Evolutionary conservation across 169 alveolate species (phyloP), one percentile per base, ranked within the genome.

Genomic region (Perkinsus chesapeaki): DNA sequence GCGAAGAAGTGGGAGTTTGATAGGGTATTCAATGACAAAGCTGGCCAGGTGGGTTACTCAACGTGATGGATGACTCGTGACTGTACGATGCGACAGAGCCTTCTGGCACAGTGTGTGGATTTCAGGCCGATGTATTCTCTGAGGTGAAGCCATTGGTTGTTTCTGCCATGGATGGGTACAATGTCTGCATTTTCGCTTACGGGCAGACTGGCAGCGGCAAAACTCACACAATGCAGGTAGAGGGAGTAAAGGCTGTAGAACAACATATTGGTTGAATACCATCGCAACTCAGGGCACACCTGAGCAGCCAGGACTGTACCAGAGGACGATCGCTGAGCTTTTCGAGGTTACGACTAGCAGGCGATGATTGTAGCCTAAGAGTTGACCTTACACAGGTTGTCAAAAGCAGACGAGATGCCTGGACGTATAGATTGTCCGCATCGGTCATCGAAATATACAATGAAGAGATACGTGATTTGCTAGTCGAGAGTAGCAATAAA

Each of bases 401-500:
- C 31, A 34, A 60, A 7, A 34, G 37, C 27, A 27, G 82, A 3
- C 82, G 82, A 1, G 82, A 34, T 1, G 82, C 36, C 1, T 60
- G 82, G 82, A 20, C 82, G 3, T 60, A 60, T 60, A 27, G 82
- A 23, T 16, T 60, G 82, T 20, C 82, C 12, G 82, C 82, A 27
- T 60, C 82, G 92, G 47, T 91, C 72, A 39, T 91, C 12, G 98
- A 97, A 95, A 95, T 97, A 34, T 97, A 97, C 94, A 97, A 97
- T 92, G 99, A 97, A 93, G 98, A 96, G 94, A 96, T 97, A n/a
- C 91, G 96, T 73, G 99, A 97, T 93, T 94, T 97, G 73, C 96
- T 97, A 38, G 94, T 96, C 12, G 95, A 96, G 73, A 94, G 60
- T 9, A 91, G 73, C 3, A n/a, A 10, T 91, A n/a, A 34, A 20